phyloP scores from a whole-genome alignment of 169 alveolate species.

The Plasmodium vivax region DNA sequence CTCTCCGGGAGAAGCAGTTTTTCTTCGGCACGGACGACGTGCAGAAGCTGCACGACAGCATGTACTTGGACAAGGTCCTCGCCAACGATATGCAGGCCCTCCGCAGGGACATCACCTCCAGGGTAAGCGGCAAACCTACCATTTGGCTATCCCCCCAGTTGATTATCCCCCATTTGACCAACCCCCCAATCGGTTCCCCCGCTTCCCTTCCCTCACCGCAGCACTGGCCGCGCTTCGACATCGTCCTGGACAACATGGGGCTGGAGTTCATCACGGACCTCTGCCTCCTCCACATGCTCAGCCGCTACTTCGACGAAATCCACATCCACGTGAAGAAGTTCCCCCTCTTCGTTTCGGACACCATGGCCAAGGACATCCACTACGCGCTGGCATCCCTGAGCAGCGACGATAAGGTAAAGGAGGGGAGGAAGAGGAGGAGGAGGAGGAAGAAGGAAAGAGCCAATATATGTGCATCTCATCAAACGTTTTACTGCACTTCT shows the following conservation, averaged over 20 bases:
- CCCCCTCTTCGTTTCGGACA: slow-evolving; percentile 62
- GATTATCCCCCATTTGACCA: not conserved
- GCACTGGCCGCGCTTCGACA: slow-evolving; percentile 41
- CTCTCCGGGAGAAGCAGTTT: slow-evolving; percentile 30
- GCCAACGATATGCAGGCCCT: slow-evolving; percentile 8
- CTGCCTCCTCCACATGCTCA: slow-evolving; percentile 32
- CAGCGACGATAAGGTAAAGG: slow-evolving; percentile 23
- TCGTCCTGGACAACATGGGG: slow-evolving; percentile 70
- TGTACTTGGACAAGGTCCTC: slow-evolving; percentile 33
- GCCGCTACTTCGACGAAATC: slow-evolving; percentile 29
- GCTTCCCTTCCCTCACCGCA: not conserved
- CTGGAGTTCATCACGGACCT: slow-evolving; percentile 51
- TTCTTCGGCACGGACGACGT: slow-evolving; percentile 27
- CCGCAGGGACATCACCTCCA: slow-evolving; percentile 14
- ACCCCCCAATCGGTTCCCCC: not conserved
- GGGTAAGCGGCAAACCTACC: not conserved
- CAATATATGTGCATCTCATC: not conserved
- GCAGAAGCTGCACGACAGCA: slow-evolving; percentile 19
- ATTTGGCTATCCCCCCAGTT: not conserved
- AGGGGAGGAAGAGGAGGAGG: not conserved
- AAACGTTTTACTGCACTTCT: not conserved
- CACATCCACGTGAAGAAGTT: slow-evolving; percentile 39
- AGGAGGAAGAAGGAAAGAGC: not conserved
- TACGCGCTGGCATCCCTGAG: slow-evolving; percentile 24
- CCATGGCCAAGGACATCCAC: slow-evolving; percentile 39